A percentile compares a stretch with the other conserved stretches of the same genome.
These are phyloP conservation scores for Coniella lustricola DNA, from an alignment of 2,329 filamentous ascomycete genomes.

Conservation along the genomic window DNA sequence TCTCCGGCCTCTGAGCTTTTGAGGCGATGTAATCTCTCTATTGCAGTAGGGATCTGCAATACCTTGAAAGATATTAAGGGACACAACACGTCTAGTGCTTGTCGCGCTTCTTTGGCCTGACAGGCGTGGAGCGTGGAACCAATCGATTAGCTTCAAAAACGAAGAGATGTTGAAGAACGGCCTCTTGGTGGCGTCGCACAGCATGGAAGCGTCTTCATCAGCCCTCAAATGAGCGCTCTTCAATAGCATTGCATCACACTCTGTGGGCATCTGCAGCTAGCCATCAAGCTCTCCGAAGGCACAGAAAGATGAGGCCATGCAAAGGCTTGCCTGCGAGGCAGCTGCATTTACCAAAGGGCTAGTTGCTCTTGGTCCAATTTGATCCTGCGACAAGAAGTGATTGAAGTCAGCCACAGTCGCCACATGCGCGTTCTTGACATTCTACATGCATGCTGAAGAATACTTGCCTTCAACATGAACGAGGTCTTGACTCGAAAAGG, in stretches of 20 bases:
- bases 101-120: background rate
- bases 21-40: background rate
- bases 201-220: conserved; percentile 1
- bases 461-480: background rate
- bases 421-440: too few relatives aligned
- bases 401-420: too few relatives aligned
- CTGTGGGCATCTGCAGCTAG: conserved; percentile 2
- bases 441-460: background rate
- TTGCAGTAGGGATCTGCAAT: background rate
- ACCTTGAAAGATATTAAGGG: background rate
- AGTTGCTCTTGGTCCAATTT: too few relatives aligned
- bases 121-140: background rate
- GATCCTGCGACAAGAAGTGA: too few relatives aligned
- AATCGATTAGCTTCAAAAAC: conserved; percentile 1
- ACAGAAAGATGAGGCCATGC: background rate
- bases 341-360: background rate
- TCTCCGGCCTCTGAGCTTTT: background rate
- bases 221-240: conserved; percentile 4
- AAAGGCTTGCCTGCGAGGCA: background rate
- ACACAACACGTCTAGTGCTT: background rate
- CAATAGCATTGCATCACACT: conserved; percentile 2
- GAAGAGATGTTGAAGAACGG: conserved; percentile 1
- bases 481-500: background rate
- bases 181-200: conserved; percentile 1
- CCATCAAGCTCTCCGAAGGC: conserved; percentile 2